Evolutionary conservation across 352 stramenopile species (phyloP).

Genomic region (Phytophthora pisi): DNA sequence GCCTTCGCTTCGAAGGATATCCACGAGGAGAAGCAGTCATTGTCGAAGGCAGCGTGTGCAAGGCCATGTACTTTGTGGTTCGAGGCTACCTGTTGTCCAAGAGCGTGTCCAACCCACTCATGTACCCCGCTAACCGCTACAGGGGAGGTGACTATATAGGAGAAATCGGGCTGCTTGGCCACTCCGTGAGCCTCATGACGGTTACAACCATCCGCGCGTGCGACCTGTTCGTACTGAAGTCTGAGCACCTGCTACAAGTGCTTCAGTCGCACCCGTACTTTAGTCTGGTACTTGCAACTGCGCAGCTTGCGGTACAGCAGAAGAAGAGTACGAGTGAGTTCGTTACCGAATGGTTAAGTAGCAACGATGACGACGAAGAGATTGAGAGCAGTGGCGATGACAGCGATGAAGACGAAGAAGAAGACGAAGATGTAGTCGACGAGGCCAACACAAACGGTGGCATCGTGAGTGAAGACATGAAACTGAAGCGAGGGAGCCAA

Average conservation of each 20-base stretch:
- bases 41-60: conserved; percentile 65
- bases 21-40: conserved; percentile 60
- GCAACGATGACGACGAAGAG: conserved; percentile 22
- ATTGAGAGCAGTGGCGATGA: conserved; percentile 4
- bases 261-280: conserved; percentile 52
- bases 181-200: conserved; percentile 59
- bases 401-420: conserved; percentile 18
- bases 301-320: conserved; percentile 40
- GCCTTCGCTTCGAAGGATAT: conserved; percentile 69
- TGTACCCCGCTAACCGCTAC: conserved; percentile 58
- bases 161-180: conserved; percentile 54
- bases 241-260: conserved; percentile 50
- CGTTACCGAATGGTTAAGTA: conserved; percentile 19
- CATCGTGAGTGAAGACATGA: conserved; percentile 6
- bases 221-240: conserved; percentile 64
- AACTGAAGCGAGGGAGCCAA: conserved; percentile 13
- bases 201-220: conserved; percentile 61
- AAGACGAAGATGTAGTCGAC: conserved; percentile 8
- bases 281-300: conserved; percentile 47
- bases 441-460: conserved; percentile 4
- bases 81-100: conserved; percentile 58
- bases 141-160: conserved; percentile 64
- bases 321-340: conserved; percentile 44
- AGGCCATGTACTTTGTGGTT: conserved; percentile 76
- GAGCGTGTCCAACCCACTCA: conserved; percentile 47